phyloP scores from a whole-genome alignment of 1,284 basidiomycete species.

The Coniophora puteana region DNA sequence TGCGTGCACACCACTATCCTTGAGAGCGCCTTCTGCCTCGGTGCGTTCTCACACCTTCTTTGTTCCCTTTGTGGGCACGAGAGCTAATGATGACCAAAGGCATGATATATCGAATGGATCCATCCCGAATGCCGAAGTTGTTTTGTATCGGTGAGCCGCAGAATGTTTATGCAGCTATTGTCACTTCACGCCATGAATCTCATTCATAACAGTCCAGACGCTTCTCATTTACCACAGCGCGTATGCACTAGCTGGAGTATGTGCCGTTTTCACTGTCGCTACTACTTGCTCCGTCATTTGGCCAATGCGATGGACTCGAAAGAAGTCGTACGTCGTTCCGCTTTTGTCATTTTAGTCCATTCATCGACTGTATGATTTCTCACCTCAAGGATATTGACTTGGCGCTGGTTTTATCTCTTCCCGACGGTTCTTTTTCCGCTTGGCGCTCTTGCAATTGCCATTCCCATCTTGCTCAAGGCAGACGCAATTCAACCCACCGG shows the following conservation, averaged over 20 bases:
- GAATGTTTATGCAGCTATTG: neutral
- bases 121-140: constrained; percentile 47
- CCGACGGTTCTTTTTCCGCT: constrained; percentile 47
- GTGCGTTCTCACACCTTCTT: no score
- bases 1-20: constrained; percentile 20
- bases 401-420: constrained; percentile 38
- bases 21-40: constrained; percentile 25
- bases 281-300: constrained; percentile 45
- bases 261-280: constrained; percentile 45
- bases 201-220: constrained; percentile 40
- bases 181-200: no score
- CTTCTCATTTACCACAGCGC: constrained; percentile 41
- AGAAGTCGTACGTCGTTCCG: constrained; percentile 23
- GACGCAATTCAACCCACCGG: constrained; percentile 39
- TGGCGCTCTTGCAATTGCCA: constrained; percentile 37
- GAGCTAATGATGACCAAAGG: constrained; percentile 31
- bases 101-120: constrained; percentile 60
- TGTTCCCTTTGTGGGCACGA: no score
- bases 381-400: constrained; percentile 34
- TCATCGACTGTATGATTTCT: neutral
- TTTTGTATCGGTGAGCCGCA: constrained; percentile 51
- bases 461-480: constrained; percentile 39
- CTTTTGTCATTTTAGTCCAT: no score
- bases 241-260: constrained; percentile 48
- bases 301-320: constrained; percentile 34